Evolutionary conservation across 805 yeast genomes (phyloP).

Genomic region (Lipomyces oligophaga): DNA sequence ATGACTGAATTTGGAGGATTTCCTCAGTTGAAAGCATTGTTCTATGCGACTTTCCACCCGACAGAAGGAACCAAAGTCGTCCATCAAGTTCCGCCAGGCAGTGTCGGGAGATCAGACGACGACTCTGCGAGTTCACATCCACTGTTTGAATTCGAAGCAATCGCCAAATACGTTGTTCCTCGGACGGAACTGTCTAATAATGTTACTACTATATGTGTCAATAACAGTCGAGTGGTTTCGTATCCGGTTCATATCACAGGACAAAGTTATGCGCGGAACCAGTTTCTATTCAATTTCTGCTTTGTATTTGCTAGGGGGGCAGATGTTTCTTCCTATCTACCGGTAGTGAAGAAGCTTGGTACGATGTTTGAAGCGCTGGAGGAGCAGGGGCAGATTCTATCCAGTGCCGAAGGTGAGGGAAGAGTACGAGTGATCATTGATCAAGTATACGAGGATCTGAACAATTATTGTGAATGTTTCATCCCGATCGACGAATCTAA

Average conservation of each 20-base stretch:
- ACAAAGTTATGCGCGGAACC: slow-evolving; percentile 76
- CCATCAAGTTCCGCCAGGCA: slow-evolving; percentile 82
- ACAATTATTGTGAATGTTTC: slow-evolving; percentile 92
- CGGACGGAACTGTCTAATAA: slow-evolving; percentile 86
- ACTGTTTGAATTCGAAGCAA: slow-evolving; percentile 73
- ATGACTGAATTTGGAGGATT: slow-evolving; percentile 45
- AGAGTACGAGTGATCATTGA: slow-evolving; percentile 69
- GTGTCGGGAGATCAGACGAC: slow-evolving; percentile 37
- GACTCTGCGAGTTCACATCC: slow-evolving; percentile 35
- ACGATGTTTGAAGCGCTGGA: slow-evolving; percentile 82
- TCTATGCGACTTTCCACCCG: slow-evolving; percentile 91
- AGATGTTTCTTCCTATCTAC: slow-evolving; percentile 81
- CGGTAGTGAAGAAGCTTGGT: slow-evolving; percentile 78
- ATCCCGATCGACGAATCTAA: slow-evolving; percentile 89
- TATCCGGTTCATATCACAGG: slow-evolving; percentile 82
- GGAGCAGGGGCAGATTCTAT: slow-evolving; percentile 76
- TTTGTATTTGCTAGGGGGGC: slow-evolving; percentile 82
- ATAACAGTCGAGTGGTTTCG: slow-evolving; percentile 69
- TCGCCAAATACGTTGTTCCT: slow-evolving; percentile 89
- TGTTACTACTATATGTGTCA: slow-evolving; percentile 68
- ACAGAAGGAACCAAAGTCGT: slow-evolving; percentile 91
- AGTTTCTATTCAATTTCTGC: slow-evolving; percentile 88
- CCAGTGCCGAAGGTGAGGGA: slow-evolving; percentile 34
- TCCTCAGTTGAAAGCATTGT: slow-evolving; percentile 81
- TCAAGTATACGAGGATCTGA: slow-evolving; percentile 90